Base-by-base conservation (phyloP, 768 basidiomycete species). In the Lactifluus hygrophoroides region DNA sequence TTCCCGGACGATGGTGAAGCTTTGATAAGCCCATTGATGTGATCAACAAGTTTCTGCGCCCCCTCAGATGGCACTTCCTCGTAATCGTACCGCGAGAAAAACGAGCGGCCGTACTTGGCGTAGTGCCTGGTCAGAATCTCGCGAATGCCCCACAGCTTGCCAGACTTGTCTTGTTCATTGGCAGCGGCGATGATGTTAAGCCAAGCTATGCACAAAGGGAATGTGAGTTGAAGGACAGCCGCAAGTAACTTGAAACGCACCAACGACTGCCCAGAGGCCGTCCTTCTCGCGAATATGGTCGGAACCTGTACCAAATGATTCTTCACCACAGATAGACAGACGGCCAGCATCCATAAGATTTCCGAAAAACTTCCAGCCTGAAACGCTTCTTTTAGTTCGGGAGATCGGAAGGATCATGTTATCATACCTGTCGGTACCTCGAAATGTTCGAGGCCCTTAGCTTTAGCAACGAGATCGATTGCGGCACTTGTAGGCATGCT, bases 271-370 rank as follows among this genome's bases (percentile, higher is more conserved):
- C 96, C 96, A 99, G 47, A 99, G 76, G 64, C 96, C 96, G 66
- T 99, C 96, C 80, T 99, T 99, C 78, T 99, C 96, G 61, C 96
- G 90, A 66, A 99, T 95, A 73, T 99, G 96, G 73, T 99, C 96
- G 14, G 95, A 98, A n/a, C 96, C 96, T 8, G 96, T 99, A 57
- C 96, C 96, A 71, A 99, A 99, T 3, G 92, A 94, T 75, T 99
- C 96, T 71, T 99, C 96, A 57, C 96, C 96, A 68, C 96, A 99
- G 69, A 99, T 98, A 50, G 95, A 97, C 50, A 99, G 81, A 44
- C 92, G 81, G 0, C 94, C 95, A 19, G 96, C 96, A 70, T 99
- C 96, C 96, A 99, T 99, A 66, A 99, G 77, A 74, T 98, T 99
- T 47, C 96, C 96, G 69, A 99, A 99, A 82, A 99, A 99, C 74